These are phyloP conservation scores for Simmondsia chinensis DNA, from an alignment of 148 eudicot genomes.

Conservation along the genomic window DNA sequence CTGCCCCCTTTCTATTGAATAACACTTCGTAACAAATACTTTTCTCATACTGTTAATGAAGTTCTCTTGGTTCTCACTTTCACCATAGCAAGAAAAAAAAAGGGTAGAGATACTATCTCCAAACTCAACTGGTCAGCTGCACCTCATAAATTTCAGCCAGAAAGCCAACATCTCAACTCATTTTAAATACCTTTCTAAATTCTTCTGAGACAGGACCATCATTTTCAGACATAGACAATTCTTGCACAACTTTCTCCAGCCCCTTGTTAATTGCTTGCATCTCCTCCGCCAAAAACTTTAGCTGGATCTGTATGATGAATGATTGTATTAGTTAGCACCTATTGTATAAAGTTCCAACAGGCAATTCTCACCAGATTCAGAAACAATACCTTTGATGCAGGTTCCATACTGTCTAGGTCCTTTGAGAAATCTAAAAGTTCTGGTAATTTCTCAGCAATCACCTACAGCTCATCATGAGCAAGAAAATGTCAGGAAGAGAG, in stretches of 20 bases:
- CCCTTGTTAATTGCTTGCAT: constrained; percentile 95
- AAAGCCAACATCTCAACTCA: no score
- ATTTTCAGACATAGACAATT: constrained; percentile 58
- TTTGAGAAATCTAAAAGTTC: constrained; percentile 77
- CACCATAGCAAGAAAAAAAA: neutral
- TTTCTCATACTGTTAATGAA: no score
- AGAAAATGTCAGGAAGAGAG: neutral
- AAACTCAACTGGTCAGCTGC: no score
- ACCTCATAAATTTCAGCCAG: no score
- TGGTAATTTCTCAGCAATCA: constrained; percentile 74
- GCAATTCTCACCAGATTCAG: neutral
- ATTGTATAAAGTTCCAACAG: constrained; percentile 2
- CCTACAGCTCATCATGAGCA: constrained; percentile 22
- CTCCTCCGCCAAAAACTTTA: constrained; percentile 77
- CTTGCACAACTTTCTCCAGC: constrained; percentile 69
- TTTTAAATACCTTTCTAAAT: constrained; percentile 51
- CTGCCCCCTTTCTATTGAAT: no score
- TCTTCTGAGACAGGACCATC: constrained; percentile 61
- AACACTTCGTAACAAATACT: no score
- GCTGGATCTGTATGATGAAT: constrained; percentile 51
- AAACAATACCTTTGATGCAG: constrained; percentile 65
- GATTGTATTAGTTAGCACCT: constrained; percentile 2
- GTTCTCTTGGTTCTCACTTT: no score
- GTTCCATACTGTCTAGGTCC: constrained; percentile 72
- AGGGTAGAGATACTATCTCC: no score